A percentile compares a stretch with the other conserved stretches of the same genome.
Evolutionary conservation across 257 asterid genomes (phyloP).

Genomic region (Jaltomata sinuosa): DNA sequence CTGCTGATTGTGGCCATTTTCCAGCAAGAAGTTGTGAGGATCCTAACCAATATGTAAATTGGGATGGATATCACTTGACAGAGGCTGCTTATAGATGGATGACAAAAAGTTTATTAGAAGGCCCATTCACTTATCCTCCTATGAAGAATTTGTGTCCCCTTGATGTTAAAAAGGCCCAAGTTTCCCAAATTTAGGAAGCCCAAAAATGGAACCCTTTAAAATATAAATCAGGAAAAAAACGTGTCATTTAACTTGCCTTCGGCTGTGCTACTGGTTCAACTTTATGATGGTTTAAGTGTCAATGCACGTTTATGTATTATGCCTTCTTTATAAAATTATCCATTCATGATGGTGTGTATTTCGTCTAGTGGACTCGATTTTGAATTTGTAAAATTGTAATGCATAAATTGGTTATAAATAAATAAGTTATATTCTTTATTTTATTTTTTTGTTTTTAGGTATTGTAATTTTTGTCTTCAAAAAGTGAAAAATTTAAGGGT

Average conservation of each 20-base stretch:
- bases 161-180: not conserved
- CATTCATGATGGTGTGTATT: too few species aligned
- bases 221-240: too few species aligned
- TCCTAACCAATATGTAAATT: not conserved
- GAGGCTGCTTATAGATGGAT: not conserved
- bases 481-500: not conserved
- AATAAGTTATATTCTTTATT: not conserved
- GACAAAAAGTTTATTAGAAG: not conserved
- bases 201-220: not conserved
- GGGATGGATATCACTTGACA: slow-evolving; percentile 3
- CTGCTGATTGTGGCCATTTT: not conserved
- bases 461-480: not conserved
- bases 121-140: not conserved
- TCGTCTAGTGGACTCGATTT: not conserved
- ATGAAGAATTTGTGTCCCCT: not conserved
- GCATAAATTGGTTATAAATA: not conserved
- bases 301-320: too few species aligned
- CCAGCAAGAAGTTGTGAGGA: not conserved
- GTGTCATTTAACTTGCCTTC: too few species aligned
- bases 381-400: not conserved
- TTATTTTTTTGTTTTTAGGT: not conserved
- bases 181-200: not conserved
- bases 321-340: too few species aligned
- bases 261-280: too few species aligned
- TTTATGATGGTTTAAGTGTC: too few species aligned